These are phyloP conservation scores for Fusarium bactridioides DNA, from an alignment of 2,329 filamentous ascomycete genomes.

Conservation along the genomic window DNA sequence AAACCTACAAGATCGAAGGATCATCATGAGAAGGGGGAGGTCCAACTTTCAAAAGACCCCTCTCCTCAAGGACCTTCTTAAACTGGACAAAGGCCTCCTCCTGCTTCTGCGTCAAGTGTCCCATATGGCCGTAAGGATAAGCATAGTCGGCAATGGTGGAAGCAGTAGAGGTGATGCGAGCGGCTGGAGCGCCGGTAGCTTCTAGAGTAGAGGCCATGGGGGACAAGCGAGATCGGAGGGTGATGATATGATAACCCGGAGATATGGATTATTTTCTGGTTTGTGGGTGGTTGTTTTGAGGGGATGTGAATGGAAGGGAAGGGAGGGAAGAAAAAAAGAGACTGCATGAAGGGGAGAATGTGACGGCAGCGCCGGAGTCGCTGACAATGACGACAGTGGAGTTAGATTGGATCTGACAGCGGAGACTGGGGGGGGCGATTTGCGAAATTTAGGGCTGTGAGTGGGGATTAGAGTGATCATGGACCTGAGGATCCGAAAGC, in stretches of 20 bases:
- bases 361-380: conserved; percentile 38
- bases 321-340: conserved; percentile 6
- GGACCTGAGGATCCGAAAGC: conserved; percentile 1
- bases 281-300: not conserved
- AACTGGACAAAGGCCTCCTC: conserved; percentile 73
- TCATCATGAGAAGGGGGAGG: conserved; percentile 74
- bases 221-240: conserved; percentile 6
- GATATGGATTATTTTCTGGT: not conserved
- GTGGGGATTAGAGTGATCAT: conserved; percentile 9
- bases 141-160: conserved; percentile 51
- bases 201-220: conserved; percentile 42
- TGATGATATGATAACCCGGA: not conserved
- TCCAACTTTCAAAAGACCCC: conserved; percentile 68
- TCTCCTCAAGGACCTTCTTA: conserved; percentile 71
- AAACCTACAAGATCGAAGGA: conserved; percentile 71
- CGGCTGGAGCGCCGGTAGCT: conserved; percentile 35
- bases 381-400: conserved; percentile 25
- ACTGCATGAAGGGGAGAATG: conserved; percentile 15
- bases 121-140: conserved; percentile 81
- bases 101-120: conserved; percentile 76
- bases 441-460: conserved; percentile 16
- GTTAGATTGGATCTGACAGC: conserved; percentile 24
- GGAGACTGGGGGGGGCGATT: conserved; percentile 4
- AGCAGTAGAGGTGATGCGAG: conserved; percentile 43
- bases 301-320: not conserved